Conservation (phyloP, 1,284 basidiomycete genomes). For the Ustilago sp. region DNA sequence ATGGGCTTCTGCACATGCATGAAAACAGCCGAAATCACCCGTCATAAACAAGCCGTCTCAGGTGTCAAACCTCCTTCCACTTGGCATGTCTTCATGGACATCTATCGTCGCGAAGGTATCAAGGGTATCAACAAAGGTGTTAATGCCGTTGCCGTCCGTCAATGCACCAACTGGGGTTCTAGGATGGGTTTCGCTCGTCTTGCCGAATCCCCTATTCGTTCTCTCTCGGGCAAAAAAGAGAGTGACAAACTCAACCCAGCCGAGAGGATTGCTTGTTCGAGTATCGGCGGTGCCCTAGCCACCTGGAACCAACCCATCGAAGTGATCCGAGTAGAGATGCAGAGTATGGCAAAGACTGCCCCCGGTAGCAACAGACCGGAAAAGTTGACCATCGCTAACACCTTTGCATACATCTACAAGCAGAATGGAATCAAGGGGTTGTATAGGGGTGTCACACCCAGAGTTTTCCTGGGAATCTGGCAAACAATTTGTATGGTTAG, state of each 20-base stretch:
- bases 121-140: slow-evolving; percentile 99
- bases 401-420: slow-evolving; percentile 89
- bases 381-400: slow-evolving; percentile 89
- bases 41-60: slow-evolving; percentile 90
- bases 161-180: slow-evolving; percentile 99
- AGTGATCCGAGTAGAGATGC: slow-evolving; percentile 97
- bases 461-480: slow-evolving; percentile 95
- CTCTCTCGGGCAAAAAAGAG: slow-evolving; percentile 79
- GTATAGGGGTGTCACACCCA: slow-evolving; percentile 96
- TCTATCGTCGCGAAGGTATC: slow-evolving; percentile 92
- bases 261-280: slow-evolving; percentile 91
- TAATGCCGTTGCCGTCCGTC: slow-evolving; percentile 92
- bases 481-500: slow-evolving; percentile 98
- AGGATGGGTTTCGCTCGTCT: slow-evolving; percentile 97
- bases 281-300: slow-evolving; percentile 90
- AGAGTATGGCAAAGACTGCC: slow-evolving; percentile 91
- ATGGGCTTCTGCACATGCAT: slow-evolving; percentile 93
- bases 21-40: slow-evolving; percentile 87
- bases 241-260: slow-evolving; percentile 79
- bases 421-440: slow-evolving; percentile 97
- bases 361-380: slow-evolving; percentile 79
- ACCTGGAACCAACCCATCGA: slow-evolving; percentile 99
- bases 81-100: slow-evolving; percentile 87
- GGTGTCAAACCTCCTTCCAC: slow-evolving; percentile 93
- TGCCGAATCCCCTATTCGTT: slow-evolving; percentile 85